Conservation (phyloP, 805 yeast species). For the Scheffersomyces ergatensis region DNA sequence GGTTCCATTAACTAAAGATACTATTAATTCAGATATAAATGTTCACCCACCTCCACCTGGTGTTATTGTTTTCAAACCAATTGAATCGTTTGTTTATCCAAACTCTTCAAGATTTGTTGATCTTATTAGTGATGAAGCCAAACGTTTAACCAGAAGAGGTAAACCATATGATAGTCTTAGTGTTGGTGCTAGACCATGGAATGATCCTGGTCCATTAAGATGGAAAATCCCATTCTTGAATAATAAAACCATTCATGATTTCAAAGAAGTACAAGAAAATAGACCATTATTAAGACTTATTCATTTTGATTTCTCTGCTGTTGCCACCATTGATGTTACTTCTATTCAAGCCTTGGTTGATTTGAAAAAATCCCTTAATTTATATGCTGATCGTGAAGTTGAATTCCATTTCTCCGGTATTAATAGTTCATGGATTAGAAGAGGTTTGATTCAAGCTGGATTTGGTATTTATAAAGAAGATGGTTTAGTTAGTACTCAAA, state of each 20-base stretch:
- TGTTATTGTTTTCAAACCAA: constrained; percentile 77
- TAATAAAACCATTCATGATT: constrained; percentile 7
- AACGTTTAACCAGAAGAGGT: constrained; percentile 60
- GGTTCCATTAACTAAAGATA: constrained; percentile 58
- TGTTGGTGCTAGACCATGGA: constrained; percentile 81
- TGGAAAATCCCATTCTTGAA: constrained; percentile 29
- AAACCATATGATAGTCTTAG: constrained; percentile 32
- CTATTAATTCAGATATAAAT: constrained; percentile 53
- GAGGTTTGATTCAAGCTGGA: constrained; percentile 71
- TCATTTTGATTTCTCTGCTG: constrained; percentile 79
- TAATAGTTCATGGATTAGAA: constrained; percentile 80
- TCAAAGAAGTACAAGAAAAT: constrained; percentile 26
- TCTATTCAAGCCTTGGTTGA: constrained; percentile 78
- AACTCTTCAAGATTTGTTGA: constrained; percentile 77
- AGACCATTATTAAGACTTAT: constrained; percentile 70
- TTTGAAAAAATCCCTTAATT: constrained; percentile 65
- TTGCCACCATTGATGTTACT: constrained; percentile 74
- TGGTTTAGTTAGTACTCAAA: constrained; percentile 33
- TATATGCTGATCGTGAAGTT: constrained; percentile 76
- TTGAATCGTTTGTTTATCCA: constrained; percentile 79
- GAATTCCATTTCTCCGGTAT: constrained; percentile 90
- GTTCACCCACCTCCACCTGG: constrained; percentile 87
- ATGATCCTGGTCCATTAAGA: constrained; percentile 71
- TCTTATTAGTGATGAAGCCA: constrained; percentile 63
- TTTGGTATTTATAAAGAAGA: constrained; percentile 61